phyloP scores from a whole-genome alignment of 2,329 filamentous ascomycete genomes.

The Colletotrichum phormii region DNA sequence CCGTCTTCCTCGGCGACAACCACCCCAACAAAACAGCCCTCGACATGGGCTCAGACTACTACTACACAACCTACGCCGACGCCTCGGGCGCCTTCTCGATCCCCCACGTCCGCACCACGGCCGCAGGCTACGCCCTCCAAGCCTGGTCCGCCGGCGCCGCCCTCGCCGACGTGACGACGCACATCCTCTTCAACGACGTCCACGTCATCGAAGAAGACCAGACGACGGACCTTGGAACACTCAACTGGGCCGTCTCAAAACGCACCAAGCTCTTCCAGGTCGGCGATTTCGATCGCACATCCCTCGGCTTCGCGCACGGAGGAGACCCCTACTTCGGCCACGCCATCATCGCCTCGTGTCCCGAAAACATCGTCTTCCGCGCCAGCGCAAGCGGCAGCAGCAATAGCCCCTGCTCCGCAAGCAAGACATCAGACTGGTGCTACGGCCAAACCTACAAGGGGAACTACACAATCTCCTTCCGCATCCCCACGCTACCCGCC shows the following conservation, averaged over 20 bases:
- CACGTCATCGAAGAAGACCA: conserved; percentile 46
- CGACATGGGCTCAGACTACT: conserved; percentile 60
- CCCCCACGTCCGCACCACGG: conserved; percentile 53
- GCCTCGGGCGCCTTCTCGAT: conserved; percentile 55
- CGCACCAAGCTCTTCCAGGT: conserved; percentile 58
- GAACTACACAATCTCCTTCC: conserved; percentile 50
- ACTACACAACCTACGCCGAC: conserved; percentile 61
- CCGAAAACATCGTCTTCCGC: conserved; percentile 57
- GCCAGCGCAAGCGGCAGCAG: conserved; percentile 44
- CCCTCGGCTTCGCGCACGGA: conserved; percentile 29
- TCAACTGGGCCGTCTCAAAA: conserved; percentile 53
- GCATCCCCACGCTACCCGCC: conserved; percentile 16
- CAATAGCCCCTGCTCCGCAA: conserved; percentile 36
- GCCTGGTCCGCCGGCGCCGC: conserved; percentile 61
- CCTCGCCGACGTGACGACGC: conserved; percentile 58
- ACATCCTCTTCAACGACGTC: conserved; percentile 54
- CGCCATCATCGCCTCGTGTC: conserved; percentile 55
- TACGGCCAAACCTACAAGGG: conserved; percentile 56
- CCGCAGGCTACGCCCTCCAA: conserved; percentile 58
- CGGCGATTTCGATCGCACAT: conserved; percentile 34
- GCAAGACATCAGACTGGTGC: conserved; percentile 56
- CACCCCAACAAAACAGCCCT: conserved; percentile 56
- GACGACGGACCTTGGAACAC: conserved; percentile 49
- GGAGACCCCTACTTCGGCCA: conserved; percentile 52
- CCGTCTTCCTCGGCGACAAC: conserved; percentile 42